Evolutionary conservation across 495 filamentous ascomycete genomes (phyloP).

Genomic region (Penicillium nucicola): DNA sequence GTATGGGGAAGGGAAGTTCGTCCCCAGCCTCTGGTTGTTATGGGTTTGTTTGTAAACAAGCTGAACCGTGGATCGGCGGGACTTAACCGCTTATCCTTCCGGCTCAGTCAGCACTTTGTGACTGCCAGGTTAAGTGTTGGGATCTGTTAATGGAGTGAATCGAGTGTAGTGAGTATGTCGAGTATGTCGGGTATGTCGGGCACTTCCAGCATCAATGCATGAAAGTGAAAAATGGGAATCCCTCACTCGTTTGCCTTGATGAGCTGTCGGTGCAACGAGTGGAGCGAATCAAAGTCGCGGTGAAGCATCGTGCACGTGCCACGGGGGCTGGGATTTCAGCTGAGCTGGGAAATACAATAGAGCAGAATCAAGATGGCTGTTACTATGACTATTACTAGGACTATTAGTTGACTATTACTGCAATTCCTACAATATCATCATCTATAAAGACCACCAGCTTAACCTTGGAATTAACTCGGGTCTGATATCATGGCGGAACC

Average conservation of each 20-base stretch:
- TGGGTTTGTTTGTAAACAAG: conserved; percentile 37
- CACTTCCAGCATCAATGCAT: background rate
- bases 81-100: background rate
- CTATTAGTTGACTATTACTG: too few relatives aligned
- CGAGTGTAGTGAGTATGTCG: background rate
- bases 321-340: conserved; percentile 25
- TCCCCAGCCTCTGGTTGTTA: conserved; percentile 13
- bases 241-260: background rate
- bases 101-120: too few relatives aligned
- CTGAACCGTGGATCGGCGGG: conserved; percentile 42
- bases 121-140: too few relatives aligned
- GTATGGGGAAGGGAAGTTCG: background rate
- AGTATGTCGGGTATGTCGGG: background rate
- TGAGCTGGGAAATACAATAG: too few relatives aligned
- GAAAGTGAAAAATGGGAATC: conserved; percentile 13
- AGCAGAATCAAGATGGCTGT: too few relatives aligned
- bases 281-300: conserved; percentile 38
- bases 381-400: too few relatives aligned
- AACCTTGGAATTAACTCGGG: too few relatives aligned
- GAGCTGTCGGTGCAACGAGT: conserved; percentile 16
- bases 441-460: too few relatives aligned
- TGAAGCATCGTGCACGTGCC: conserved; percentile 39
- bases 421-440: too few relatives aligned
- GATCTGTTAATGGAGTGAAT: too few relatives aligned
- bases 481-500: too few relatives aligned